A percentile compares a stretch with the other conserved stretches of the same genome.
Evolutionary conservation across 345 rosid genomes (phyloP).

Genomic region (Erysimum cheiranthoides): DNA sequence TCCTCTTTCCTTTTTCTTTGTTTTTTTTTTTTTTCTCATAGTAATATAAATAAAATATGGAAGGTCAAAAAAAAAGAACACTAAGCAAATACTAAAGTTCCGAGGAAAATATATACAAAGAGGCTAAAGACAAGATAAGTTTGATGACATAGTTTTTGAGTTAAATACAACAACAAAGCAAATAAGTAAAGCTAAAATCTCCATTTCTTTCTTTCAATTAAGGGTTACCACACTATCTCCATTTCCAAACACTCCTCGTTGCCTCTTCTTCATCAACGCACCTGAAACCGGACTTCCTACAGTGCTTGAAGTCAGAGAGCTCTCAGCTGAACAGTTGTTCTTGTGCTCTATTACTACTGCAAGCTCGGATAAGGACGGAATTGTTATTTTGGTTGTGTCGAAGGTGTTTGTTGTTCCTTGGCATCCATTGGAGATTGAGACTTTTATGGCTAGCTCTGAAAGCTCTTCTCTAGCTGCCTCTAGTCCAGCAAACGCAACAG

Average conservation of each 20-base stretch:
- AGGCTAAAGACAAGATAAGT: neutral
- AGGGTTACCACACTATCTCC: slow-evolving; percentile 50
- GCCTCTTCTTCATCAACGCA: slow-evolving; percentile 65
- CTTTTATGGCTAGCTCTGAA: slow-evolving; percentile 82
- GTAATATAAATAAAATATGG: too few species aligned
- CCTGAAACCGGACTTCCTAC: slow-evolving; percentile 62
- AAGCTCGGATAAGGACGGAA: slow-evolving; percentile 67
- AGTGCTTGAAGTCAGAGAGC: slow-evolving; percentile 66
- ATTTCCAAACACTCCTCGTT: slow-evolving; percentile 56
- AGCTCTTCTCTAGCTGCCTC: slow-evolving; percentile 89
- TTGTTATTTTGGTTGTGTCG: slow-evolving; percentile 41
- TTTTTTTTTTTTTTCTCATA: too few species aligned
- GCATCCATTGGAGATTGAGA: slow-evolving; percentile 58
- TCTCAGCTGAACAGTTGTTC: slow-evolving; percentile 68
- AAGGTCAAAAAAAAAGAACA: too few species aligned
- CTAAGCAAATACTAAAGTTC: too few species aligned
- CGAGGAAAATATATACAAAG: neutral
- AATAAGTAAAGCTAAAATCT: neutral
- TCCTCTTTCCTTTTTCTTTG: too few species aligned
- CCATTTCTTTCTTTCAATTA: neutral
- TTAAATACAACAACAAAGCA: slow-evolving; percentile 34
- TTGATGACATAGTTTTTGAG: neutral
- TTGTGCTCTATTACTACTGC: slow-evolving; percentile 63
- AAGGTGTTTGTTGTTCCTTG: slow-evolving; percentile 54
- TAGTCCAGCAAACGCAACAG: slow-evolving; percentile 64